Conservation (phyloP, 805 yeast species). For the Teunomyces lycoperdinae region DNA sequence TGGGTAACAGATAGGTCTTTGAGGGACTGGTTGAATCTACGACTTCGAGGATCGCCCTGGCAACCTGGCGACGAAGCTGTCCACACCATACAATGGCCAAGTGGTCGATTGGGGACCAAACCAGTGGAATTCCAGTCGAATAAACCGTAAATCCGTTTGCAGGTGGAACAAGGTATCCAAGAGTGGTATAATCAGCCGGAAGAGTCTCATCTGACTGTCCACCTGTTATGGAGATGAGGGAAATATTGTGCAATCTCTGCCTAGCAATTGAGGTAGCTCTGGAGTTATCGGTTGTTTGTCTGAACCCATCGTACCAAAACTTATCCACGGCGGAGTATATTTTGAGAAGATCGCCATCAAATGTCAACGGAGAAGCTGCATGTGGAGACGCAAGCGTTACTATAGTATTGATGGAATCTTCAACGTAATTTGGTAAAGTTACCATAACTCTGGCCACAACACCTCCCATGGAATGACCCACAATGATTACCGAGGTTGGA, state of each 20-base stretch:
- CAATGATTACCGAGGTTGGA: conserved; percentile 70
- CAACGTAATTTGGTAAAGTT: conserved; percentile 70
- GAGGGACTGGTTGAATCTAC: conserved; percentile 46
- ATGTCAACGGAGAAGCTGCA: conserved; percentile 86
- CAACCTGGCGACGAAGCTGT: conserved; percentile 68
- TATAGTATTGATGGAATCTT: conserved; percentile 75
- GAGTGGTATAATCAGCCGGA: conserved; percentile 86
- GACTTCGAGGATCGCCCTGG: conserved; percentile 56
- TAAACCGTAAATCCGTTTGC: conserved; percentile 78
- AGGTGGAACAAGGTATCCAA: conserved; percentile 68
- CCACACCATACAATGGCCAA: conserved; percentile 96
- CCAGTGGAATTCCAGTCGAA: conserved; percentile 82
- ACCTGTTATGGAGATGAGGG: conserved; percentile 85
- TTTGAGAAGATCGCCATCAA: conserved; percentile 81
- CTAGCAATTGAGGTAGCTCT: conserved; percentile 32
- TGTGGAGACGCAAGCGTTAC: conserved; percentile 90
- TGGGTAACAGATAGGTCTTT: conserved; percentile 50
- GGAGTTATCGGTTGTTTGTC: conserved; percentile 17
- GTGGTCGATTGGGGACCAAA: conserved; percentile 94
- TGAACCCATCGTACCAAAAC: conserved; percentile 73
- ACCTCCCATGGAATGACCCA: conserved; percentile 98
- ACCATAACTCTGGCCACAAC: conserved; percentile 85
- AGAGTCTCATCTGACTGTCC: conserved; percentile 74
- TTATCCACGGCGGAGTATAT: conserved; percentile 72
- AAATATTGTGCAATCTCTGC: conserved; percentile 51